phyloP scores from a whole-genome alignment of 257 asterid species.

The Gentiana macrophylla region DNA sequence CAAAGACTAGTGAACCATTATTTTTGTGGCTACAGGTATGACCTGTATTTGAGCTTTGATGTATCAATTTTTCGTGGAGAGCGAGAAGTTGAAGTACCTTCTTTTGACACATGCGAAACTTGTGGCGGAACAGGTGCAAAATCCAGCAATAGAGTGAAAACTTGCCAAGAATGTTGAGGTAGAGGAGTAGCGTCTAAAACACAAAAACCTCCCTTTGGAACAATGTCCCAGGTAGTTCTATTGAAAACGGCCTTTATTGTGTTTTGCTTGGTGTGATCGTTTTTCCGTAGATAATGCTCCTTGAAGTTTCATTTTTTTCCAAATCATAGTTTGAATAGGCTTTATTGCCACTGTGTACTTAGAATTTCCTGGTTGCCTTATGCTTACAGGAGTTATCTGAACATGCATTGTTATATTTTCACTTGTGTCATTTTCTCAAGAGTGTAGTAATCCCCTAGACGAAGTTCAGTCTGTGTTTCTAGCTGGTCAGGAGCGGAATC shows the following conservation, averaged over 20 bases:
- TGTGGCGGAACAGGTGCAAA: slow-evolving; percentile 93
- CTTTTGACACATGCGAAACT: slow-evolving; percentile 54
- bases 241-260: not conserved
- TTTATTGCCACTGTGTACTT: too few relatives aligned
- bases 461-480: not conserved
- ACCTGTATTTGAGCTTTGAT: slow-evolving; percentile 66
- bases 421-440: too few relatives aligned
- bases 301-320: too few relatives aligned
- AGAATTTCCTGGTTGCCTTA: too few relatives aligned
- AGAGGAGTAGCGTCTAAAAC: slow-evolving; percentile 65
- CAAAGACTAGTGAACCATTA: slow-evolving; percentile 1
- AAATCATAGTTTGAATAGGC: too few relatives aligned
- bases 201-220: slow-evolving; percentile 81
- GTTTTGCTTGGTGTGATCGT: not conserved
- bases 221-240: slow-evolving; percentile 74
- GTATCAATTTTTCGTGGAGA: slow-evolving; percentile 81
- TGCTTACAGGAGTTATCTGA: too few relatives aligned
- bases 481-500: not conserved
- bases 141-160: slow-evolving; percentile 48
- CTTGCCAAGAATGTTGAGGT: slow-evolving; percentile 70
- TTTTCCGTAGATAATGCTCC: not conserved
- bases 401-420: too few relatives aligned
- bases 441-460: too few relatives aligned
- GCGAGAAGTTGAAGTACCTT: slow-evolving; percentile 57
- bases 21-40: slow-evolving; percentile 38